Conservation (phyloP, 768 basidiomycete species). For the Agaricus subrufescens region DNA sequence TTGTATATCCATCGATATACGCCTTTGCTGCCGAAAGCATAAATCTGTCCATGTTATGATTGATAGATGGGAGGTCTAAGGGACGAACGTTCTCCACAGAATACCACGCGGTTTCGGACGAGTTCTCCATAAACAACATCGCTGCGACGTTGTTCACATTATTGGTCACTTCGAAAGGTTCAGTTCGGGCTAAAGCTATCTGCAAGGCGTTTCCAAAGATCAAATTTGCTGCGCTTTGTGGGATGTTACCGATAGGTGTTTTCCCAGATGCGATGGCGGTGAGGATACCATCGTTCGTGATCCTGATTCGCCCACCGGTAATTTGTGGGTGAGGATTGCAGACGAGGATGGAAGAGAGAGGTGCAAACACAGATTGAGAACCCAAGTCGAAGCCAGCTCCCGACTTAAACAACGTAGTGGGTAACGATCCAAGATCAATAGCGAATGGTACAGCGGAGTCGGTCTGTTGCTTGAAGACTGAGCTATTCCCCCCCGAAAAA, state of each 20-base stretch:
- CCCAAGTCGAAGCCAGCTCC: too few species aligned
- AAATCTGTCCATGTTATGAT: neutral
- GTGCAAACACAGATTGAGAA: neutral
- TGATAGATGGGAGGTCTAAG: neutral
- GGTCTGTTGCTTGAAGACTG: too few species aligned
- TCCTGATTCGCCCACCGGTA: neutral
- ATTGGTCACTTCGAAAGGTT: neutral
- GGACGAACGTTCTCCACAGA: neutral
- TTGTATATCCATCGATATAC: neutral
- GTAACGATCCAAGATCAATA: too few species aligned
- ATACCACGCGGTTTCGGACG: neutral
- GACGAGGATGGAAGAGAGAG: neutral
- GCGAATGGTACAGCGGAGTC: too few species aligned
- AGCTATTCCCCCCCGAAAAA: too few species aligned
- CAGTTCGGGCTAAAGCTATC: neutral
- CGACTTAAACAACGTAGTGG: too few species aligned
- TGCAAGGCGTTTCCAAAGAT: neutral
- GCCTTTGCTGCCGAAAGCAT: neutral
- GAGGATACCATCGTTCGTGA: neutral
- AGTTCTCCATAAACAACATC: conserved; percentile 5
- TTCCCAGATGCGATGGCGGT: neutral
- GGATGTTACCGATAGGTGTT: neutral
- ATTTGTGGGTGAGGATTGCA: neutral
- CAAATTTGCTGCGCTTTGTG: neutral
- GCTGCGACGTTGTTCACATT: conserved; percentile 8